Conservation (phyloP, 2,329 filamentous ascomycete genomes). For the Trichoderma cornu-damae region DNA sequence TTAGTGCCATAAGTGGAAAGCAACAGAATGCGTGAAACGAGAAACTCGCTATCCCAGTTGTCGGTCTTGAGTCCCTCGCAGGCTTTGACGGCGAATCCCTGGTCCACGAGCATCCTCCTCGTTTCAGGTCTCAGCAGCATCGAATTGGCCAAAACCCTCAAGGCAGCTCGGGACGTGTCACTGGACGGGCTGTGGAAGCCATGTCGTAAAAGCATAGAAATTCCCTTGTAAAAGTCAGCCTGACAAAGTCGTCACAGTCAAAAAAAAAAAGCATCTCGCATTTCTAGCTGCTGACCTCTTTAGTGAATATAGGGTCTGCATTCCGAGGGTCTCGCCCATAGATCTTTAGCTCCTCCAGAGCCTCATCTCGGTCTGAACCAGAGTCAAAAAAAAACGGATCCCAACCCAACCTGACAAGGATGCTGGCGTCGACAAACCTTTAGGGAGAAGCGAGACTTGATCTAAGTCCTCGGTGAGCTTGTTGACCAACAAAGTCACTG, state of each 20-base stretch:
- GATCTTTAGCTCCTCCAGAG: constrained; percentile 64
- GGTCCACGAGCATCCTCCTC: constrained; percentile 31
- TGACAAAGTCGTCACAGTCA: background rate
- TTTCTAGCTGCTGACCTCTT: constrained; percentile 49
- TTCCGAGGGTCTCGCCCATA: constrained; percentile 60
- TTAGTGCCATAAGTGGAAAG: constrained; percentile 47
- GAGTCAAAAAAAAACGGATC: background rate
- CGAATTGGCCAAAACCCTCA: constrained; percentile 78
- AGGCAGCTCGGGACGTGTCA: constrained; percentile 65
- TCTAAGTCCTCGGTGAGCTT: constrained; percentile 59
- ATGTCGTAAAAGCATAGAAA: constrained; percentile 65
- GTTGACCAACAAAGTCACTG: constrained; percentile 60
- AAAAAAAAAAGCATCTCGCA: background rate
- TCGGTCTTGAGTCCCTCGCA: constrained; percentile 69
- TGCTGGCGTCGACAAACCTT: constrained; percentile 45
- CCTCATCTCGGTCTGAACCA: constrained; percentile 54
- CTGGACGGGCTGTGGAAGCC: constrained; percentile 63
- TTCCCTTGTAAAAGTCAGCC: constrained; percentile 46
- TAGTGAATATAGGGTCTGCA: constrained; percentile 80
- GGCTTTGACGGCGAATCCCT: constrained; percentile 56
- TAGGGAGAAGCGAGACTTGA: constrained; percentile 51
- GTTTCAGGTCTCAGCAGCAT: constrained; percentile 52
- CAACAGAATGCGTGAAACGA: constrained; percentile 47
- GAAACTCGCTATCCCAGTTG: constrained; percentile 78
- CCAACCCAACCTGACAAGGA: background rate